These are phyloP conservation scores for Tolypocladium inflatum DNA, from an alignment of 2,329 filamentous ascomycete genomes.

Conservation along the genomic window DNA sequence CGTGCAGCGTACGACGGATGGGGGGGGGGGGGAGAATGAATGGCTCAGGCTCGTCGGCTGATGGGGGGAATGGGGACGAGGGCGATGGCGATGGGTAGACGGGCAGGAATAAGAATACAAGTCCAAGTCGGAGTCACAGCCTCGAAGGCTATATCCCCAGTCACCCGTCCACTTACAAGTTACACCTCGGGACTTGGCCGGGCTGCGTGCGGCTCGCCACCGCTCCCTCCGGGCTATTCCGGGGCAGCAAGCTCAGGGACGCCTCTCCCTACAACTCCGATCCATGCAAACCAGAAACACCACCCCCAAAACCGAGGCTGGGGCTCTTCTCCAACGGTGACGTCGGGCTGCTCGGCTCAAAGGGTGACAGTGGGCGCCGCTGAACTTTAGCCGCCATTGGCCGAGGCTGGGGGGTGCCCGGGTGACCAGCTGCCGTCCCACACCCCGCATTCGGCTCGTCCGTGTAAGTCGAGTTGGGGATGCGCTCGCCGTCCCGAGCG, in stretches of 20 bases:
- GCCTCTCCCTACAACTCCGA: neutral
- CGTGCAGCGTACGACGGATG: conserved; percentile 1
- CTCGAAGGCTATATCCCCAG: neutral
- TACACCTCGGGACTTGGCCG: conserved; percentile 1
- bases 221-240: neutral
- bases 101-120: neutral
- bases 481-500: neutral
- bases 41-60: neutral
- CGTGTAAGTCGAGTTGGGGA: neutral
- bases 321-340: neutral
- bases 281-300: neutral
- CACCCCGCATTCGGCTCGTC: neutral
- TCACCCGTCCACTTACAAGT: neutral
- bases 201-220: neutral
- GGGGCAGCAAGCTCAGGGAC: neutral
- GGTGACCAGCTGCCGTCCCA: neutral
- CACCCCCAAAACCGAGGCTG: neutral
- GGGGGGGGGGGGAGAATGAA: neutral
- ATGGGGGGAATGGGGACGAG: neutral
- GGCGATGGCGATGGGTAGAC: neutral
- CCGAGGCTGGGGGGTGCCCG: conserved; percentile 19
- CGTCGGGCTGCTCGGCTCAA: conserved; percentile 8
- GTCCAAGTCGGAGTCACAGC: neutral
- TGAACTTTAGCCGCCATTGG: conserved; percentile 29
- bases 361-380: neutral